phyloP scores from a whole-genome alignment of 1,284 basidiomycete genomes.

The Sparassis latifolia region DNA sequence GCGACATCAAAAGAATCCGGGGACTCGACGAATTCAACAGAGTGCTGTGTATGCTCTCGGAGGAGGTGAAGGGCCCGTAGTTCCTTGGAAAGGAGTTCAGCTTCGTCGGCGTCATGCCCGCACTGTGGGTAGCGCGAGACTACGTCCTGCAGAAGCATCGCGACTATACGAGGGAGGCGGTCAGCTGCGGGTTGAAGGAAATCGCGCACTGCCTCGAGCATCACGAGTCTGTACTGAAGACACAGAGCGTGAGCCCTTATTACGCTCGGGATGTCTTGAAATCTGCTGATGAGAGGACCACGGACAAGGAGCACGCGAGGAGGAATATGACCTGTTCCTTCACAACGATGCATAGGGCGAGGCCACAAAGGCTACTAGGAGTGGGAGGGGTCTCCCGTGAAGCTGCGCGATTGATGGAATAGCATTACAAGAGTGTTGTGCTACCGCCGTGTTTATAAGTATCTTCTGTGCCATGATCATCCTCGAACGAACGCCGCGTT shows the following conservation, averaged over 20 bases:
- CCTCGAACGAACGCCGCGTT: too few species aligned
- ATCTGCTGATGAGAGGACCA: too few species aligned
- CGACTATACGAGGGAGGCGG: conserved; percentile 39
- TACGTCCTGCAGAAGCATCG: conserved; percentile 42
- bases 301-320: conserved; percentile 40
- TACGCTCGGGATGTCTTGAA: conserved; percentile 21
- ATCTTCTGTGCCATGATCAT: too few species aligned
- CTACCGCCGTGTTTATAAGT: too few species aligned
- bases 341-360: conserved; percentile 54
- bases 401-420: too few species aligned
- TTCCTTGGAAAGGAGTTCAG: conserved; percentile 51
- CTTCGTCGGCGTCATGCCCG: conserved; percentile 51
- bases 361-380: conserved; percentile 51
- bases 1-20: too few species aligned
- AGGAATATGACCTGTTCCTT: conserved; percentile 50
- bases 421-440: too few species aligned
- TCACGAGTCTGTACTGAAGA: conserved; percentile 43
- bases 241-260: conserved; percentile 38
- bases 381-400: conserved; percentile 41
- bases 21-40: conserved; percentile 39
- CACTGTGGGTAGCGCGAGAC: conserved; percentile 52
- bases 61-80: conserved; percentile 49
- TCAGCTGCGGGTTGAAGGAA: conserved; percentile 38
- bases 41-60: conserved; percentile 38
- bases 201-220: conserved; percentile 37